These are phyloP conservation scores for Debaryomyces coudertii DNA, from an alignment of 1,139 yeast genomes.

Conservation along the genomic window DNA sequence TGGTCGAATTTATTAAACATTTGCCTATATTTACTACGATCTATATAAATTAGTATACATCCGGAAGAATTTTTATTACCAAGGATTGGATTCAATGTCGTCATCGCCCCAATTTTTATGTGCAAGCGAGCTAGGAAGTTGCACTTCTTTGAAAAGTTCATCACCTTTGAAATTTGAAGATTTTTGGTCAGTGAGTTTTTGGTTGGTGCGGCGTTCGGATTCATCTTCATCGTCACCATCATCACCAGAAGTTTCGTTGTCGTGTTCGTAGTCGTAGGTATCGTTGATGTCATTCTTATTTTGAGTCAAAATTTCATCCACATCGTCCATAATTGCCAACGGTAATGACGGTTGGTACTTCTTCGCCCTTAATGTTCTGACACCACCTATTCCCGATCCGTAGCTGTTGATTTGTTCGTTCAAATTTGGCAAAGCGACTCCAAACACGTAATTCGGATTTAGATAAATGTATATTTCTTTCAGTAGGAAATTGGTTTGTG, in stretches of 20 bases:
- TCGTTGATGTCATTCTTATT: slow-evolving; percentile 38
- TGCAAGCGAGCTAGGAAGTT: slow-evolving; percentile 53
- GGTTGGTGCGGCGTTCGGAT: slow-evolving; percentile 13
- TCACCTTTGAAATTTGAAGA: slow-evolving; percentile 42
- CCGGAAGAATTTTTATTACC: slow-evolving; percentile 31
- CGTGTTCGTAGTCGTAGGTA: slow-evolving; percentile 39
- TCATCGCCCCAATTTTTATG: slow-evolving; percentile 54
- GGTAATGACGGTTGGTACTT: slow-evolving; percentile 68
- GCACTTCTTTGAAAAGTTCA: slow-evolving; percentile 51
- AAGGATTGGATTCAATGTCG: slow-evolving; percentile 49
- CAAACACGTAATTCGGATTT: slow-evolving; percentile 52
- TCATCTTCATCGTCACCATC: slow-evolving; percentile 18
- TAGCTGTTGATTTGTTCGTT: slow-evolving; percentile 61
- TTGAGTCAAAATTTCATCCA: slow-evolving; percentile 55
- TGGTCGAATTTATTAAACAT: neutral
- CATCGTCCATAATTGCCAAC: slow-evolving; percentile 57
- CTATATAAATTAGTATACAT: neutral
- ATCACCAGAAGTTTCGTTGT: slow-evolving; percentile 18
- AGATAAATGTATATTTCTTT: slow-evolving; percentile 49
- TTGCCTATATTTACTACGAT: neutral
- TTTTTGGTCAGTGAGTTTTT: slow-evolving; percentile 6
- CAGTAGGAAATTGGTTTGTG: slow-evolving; percentile 43
- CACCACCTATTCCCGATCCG: slow-evolving; percentile 64
- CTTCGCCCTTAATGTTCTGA: slow-evolving; percentile 46
- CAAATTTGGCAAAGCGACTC: slow-evolving; percentile 59